Base-by-base conservation (phyloP, 306 rosid genomes). In the Pachyrhizus erosus region DNA sequence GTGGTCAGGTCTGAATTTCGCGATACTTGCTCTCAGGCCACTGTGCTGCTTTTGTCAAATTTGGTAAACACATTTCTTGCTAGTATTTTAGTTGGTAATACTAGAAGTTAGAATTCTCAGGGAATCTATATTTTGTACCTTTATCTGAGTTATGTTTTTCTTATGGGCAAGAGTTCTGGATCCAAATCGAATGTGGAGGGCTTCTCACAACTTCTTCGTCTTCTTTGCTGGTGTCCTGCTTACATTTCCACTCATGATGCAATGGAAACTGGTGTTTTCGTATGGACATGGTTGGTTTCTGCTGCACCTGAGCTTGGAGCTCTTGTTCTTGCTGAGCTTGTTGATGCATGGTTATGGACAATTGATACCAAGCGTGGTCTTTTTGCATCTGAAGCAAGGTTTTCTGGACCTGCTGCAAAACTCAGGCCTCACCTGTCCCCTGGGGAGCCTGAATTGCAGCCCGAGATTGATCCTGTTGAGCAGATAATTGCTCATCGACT, bases 231-330 rank as follows among this genome's bases (percentile, higher is more conserved):
- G 99, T 96, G 99, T 87, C 98, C 99, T 68, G 99, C 97, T 51
- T 96, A 92, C 83, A 89, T 96, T 84, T 93, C 97, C 73, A 93
- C 98, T 2, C 91, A 91, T 64, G 93, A 93, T 71, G 93, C 98
- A 75, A 93, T 96, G 92, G 99, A 96, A 91, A 93, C 98, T 54
- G 98, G 98, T 82, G 91, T 96, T 88, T 96, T 92, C 85, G 85
- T 93, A 73, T 96, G 99, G 99, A 93, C 99, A n/a, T 96, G 99
- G 99, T 84, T 96, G 86, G 99, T 96, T 87, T 96, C 99, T 90
- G 98, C 99, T 81, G 98, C 99, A 13, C 99, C 99, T 27, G 90
- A 93, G 84, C 86, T 96, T 82, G 99, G 99, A 64, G 86, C 96
- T 73, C 91, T 92, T 20, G 94, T 96, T 80, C 99, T 96, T 91